Conservation (phyloP, 495 filamentous ascomycete genomes). For the Bombardia bombarda region DNA sequence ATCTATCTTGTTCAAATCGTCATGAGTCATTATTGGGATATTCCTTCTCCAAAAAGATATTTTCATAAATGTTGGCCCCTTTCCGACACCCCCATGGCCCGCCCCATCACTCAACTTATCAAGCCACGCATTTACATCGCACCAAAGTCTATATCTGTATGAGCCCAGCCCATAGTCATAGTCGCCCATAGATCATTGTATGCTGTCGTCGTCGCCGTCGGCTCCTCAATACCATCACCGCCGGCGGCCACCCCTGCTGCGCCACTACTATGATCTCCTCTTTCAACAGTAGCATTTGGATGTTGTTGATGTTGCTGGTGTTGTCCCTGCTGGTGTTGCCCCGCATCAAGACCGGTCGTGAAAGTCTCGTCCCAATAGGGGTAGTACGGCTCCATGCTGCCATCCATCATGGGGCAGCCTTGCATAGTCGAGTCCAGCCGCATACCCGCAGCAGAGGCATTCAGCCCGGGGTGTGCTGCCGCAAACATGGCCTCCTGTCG, state of each 20-base stretch:
- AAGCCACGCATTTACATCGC: neutral
- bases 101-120: no score
- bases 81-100: no score
- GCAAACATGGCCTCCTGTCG: neutral
- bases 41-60: no score
- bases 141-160: slow-evolving; percentile 3
- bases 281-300: neutral
- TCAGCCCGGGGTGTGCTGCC: neutral
- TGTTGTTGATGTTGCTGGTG: neutral
- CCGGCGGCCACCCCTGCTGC: neutral
- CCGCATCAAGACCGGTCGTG: neutral
- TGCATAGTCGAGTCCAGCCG: slow-evolving; percentile 1
- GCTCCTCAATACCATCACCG: neutral
- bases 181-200: slow-evolving; percentile 15
- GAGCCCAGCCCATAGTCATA: slow-evolving; percentile 15
- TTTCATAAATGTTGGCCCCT: no score
- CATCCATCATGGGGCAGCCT: slow-evolving; percentile 40
- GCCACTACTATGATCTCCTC: neutral
- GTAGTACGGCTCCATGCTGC: slow-evolving; percentile 32
- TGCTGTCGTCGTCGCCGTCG: neutral
- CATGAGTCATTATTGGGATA: no score
- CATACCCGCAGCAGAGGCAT: neutral
- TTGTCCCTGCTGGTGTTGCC: neutral
- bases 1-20: no score
- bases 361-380: slow-evolving; percentile 33